phyloP scores from a whole-genome alignment of 129 eudicot genomes.

The carrot (Daucus carota) region DNA sequence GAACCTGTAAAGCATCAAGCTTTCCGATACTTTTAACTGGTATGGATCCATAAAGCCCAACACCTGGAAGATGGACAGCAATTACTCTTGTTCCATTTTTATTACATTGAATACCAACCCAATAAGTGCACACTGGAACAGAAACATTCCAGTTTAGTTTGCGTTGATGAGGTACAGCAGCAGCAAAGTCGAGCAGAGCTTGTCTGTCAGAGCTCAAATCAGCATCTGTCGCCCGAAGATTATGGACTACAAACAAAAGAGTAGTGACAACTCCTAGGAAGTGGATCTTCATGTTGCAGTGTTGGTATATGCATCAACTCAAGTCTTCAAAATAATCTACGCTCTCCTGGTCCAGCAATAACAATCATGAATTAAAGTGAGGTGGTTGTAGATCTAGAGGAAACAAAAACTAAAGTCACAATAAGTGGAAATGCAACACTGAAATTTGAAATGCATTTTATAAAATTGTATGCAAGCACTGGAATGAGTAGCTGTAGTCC shows the following conservation, averaged over 20 bases:
- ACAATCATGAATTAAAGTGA: background rate
- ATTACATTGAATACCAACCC: conserved; percentile 79
- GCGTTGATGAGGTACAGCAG: conserved; percentile 60
- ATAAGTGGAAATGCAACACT: background rate
- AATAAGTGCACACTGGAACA: conserved; percentile 49
- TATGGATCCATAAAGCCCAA: conserved; percentile 72
- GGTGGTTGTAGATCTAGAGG: conserved; percentile 14
- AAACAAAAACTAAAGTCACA: background rate
- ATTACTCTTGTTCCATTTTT: conserved; percentile 50
- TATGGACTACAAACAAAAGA: conserved; percentile 25
- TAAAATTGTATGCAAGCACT: background rate
- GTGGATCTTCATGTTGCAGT: conserved; percentile 29
- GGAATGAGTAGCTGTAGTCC: conserved; percentile 9
- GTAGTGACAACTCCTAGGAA: conserved; percentile 12
- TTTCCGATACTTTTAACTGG: conserved; percentile 59
- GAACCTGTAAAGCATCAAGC: conserved; percentile 51
- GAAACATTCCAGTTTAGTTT: conserved; percentile 69
- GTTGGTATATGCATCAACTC: conserved; percentile 13
- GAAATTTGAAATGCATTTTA: background rate
- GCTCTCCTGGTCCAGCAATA: conserved; percentile 26
- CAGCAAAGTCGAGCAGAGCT: conserved; percentile 70
- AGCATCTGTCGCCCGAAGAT: conserved; percentile 23
- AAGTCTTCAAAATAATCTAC: conserved; percentile 7
- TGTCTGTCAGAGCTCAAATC: conserved; percentile 55
- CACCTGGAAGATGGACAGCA: conserved; percentile 75